Percentiles rank a stretch among this genome's conserved stretches.
Evolutionary conservation across 768 basidiomycete genomes (phyloP).

Genomic region (Lentinus tigrinus): DNA sequence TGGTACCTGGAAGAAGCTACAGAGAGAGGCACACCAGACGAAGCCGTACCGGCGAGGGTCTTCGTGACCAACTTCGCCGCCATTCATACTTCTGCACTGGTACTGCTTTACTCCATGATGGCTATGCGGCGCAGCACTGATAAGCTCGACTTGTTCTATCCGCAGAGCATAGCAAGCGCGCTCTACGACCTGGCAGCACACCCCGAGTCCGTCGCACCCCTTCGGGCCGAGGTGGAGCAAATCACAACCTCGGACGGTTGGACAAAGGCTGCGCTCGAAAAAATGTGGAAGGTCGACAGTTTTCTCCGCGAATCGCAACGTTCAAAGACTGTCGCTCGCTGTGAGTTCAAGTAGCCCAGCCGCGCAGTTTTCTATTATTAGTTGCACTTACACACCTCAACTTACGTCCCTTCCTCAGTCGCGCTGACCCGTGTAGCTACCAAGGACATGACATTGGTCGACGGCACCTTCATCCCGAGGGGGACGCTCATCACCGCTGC

Average conservation of each 20-base stretch:
- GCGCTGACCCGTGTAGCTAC: conserved; percentile 33
- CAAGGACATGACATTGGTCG: conserved; percentile 42
- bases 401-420: conserved; percentile 11
- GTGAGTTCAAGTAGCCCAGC: conserved; percentile 11
- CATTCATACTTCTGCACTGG: conserved; percentile 30
- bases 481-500: conserved; percentile 36
- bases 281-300: conserved; percentile 35
- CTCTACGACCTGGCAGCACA: conserved; percentile 30
- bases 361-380: too few species aligned
- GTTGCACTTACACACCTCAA: not conserved
- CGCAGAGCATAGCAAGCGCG: conserved; percentile 28
- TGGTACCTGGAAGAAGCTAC: not conserved
- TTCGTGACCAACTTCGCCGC: conserved; percentile 31
- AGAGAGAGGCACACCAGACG: not conserved
- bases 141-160: not conserved
- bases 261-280: conserved; percentile 28
- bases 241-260: conserved; percentile 30
- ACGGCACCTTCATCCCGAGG: conserved; percentile 41
- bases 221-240: conserved; percentile 34
- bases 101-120: not conserved
- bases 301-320: conserved; percentile 36
- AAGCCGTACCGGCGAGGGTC: not conserved
- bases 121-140: not conserved
- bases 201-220: conserved; percentile 24
- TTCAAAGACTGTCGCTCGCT: conserved; percentile 14